These are phyloP conservation scores for Alternaria atra DNA, from an alignment of 2,329 filamentous ascomycete species.

Conservation along the genomic window DNA sequence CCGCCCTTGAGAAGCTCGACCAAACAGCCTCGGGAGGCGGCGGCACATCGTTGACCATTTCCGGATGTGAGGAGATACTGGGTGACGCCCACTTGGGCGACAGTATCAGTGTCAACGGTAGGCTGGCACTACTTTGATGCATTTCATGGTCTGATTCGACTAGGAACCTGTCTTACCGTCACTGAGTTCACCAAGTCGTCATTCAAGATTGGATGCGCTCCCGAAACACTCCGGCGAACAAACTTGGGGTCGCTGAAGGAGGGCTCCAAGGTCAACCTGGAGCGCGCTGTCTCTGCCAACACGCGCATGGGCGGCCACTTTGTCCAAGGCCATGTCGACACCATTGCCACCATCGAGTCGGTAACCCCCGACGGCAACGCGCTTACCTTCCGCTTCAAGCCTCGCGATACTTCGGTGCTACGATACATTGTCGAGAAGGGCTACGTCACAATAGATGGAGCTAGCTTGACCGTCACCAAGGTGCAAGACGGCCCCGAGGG, in stretches of 20 bases:
- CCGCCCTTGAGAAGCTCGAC: constrained; percentile 81
- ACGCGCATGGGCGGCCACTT: constrained; percentile 99
- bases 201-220: constrained; percentile 94
- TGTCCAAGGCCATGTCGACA: constrained; percentile 97
- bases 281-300: constrained; percentile 87
- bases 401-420: constrained; percentile 73
- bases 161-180: constrained; percentile 87
- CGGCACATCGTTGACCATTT: constrained; percentile 90
- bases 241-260: constrained; percentile 81
- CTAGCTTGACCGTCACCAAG: constrained; percentile 88
- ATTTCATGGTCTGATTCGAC: background rate
- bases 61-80: constrained; percentile 77
- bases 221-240: constrained; percentile 93
- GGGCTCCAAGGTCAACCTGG: constrained; percentile 82
- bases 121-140: constrained; percentile 8
- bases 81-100: constrained; percentile 86
- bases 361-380: constrained; percentile 88
- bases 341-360: constrained; percentile 76
- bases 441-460: constrained; percentile 92
- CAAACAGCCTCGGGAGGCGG: constrained; percentile 73
- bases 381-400: constrained; percentile 82
- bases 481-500: constrained; percentile 82
- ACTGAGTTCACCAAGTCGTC: constrained; percentile 69
- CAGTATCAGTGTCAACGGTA: constrained; percentile 92
- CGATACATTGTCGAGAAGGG: constrained; percentile 96